These are phyloP conservation scores for Alternaria longipes DNA, from an alignment of 2,329 filamentous ascomycete species.

Conservation along the genomic window DNA sequence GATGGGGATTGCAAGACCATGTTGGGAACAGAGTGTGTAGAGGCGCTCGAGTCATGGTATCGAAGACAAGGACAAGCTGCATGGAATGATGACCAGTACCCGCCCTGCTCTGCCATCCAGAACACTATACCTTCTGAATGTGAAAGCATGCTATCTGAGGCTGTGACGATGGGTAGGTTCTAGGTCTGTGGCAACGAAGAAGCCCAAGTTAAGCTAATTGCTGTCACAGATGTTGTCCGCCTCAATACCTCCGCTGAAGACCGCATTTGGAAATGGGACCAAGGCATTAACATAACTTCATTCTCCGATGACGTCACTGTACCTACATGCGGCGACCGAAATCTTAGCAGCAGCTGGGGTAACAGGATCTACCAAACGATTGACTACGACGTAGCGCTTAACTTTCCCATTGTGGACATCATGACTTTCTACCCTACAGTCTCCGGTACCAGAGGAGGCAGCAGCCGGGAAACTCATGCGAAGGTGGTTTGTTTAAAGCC, in stretches of 20 bases:
- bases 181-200: neutral
- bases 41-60: neutral
- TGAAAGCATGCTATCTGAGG: neutral
- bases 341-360: slow-evolving; percentile 1
- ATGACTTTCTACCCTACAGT: neutral
- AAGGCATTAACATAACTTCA: neutral
- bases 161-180: neutral
- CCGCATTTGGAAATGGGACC: neutral
- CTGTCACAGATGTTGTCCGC: neutral
- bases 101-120: neutral
- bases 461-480: neutral
- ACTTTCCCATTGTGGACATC: slow-evolving; percentile 1
- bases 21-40: neutral
- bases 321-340: neutral
- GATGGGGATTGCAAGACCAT: slow-evolving; percentile 4
- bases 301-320: neutral
- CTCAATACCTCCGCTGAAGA: neutral
- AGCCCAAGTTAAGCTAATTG: neutral
- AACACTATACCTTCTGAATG: neutral
- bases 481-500: slow-evolving; percentile 3
- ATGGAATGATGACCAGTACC: neutral
- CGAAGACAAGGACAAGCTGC: neutral
- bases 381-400: slow-evolving; percentile 1
- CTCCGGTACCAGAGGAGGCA: neutral
- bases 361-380: neutral